Evolutionary conservation across 1,284 basidiomycete species (phyloP).

Genomic region (Sparassis latifolia): DNA sequence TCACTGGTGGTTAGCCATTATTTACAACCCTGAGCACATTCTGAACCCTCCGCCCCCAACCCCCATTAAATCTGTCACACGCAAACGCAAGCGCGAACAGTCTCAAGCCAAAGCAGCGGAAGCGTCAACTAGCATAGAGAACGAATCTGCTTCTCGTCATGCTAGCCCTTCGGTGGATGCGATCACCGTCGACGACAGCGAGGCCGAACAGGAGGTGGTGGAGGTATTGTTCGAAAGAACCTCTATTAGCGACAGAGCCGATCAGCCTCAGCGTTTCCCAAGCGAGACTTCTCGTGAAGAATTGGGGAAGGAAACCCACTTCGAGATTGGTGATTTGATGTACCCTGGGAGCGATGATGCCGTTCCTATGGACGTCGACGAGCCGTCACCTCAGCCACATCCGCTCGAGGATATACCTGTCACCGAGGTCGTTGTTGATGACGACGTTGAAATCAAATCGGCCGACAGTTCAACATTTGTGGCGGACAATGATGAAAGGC

Average conservation of each 20-base stretch:
- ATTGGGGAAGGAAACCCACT: too few relatives aligned
- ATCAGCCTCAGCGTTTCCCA: too few relatives aligned
- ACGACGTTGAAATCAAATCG: neutral
- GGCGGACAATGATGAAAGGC: neutral
- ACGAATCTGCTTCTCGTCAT: too few relatives aligned
- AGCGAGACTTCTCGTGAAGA: too few relatives aligned
- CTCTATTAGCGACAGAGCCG: too few relatives aligned
- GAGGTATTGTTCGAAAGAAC: too few relatives aligned
- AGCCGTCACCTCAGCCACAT: neutral
- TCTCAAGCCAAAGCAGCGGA: slow-evolving; percentile 2
- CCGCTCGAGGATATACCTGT: neutral
- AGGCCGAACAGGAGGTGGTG: slow-evolving; percentile 22
- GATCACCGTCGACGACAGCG: slow-evolving; percentile 16
- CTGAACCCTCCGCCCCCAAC: slow-evolving; percentile 37
- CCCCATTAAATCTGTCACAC: slow-evolving; percentile 20
- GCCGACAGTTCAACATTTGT: neutral
- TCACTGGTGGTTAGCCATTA: slow-evolving; percentile 97
- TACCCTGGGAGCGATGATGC: too few relatives aligned
- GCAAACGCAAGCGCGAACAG: slow-evolving; percentile 24
- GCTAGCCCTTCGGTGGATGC: slow-evolving; percentile 6
- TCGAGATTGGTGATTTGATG: too few relatives aligned
- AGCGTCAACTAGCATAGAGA: neutral
- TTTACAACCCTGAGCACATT: slow-evolving; percentile 74
- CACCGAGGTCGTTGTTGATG: neutral
- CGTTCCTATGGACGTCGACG: slow-evolving; percentile 9